Conservation (phyloP, 805 yeast genomes). For the Schwanniomyces sp. region DNA sequence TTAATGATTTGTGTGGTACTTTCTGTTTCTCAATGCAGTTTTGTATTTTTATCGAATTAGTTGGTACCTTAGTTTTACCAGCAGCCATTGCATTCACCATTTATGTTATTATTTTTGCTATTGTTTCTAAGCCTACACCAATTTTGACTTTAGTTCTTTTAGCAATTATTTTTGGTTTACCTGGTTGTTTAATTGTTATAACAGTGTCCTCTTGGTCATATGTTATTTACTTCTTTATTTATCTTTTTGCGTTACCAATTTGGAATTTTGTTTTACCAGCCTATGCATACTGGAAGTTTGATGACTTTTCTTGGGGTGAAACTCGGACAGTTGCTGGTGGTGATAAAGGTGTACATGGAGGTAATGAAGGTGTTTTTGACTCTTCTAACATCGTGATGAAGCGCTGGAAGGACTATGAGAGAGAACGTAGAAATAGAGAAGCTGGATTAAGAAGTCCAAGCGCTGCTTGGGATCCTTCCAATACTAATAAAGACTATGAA, state of each 20-base stretch:
- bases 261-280: slow-evolving; percentile 90
- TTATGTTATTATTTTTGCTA: slow-evolving; percentile 72
- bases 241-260: slow-evolving; percentile 79
- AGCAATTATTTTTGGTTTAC: slow-evolving; percentile 79
- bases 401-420: slow-evolving; percentile 92
- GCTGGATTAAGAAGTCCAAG: slow-evolving; percentile 31
- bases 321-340: slow-evolving; percentile 79
- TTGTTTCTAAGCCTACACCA: slow-evolving; percentile 75
- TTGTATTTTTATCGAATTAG: slow-evolving; percentile 75
- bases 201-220: slow-evolving; percentile 77
- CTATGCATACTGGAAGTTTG: slow-evolving; percentile 93
- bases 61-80: slow-evolving; percentile 87
- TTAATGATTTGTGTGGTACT: slow-evolving; percentile 88
- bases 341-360: slow-evolving; percentile 66
- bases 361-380: slow-evolving; percentile 79
- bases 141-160: slow-evolving; percentile 71
- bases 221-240: slow-evolving; percentile 75
- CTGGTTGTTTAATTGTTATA: slow-evolving; percentile 76
- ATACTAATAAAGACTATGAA: slow-evolving; percentile 23
- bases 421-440: slow-evolving; percentile 51
- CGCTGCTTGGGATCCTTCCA: slow-evolving; percentile 48
- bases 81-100: slow-evolving; percentile 82
- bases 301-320: slow-evolving; percentile 96
- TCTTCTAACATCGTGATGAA: slow-evolving; percentile 88
- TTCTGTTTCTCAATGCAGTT: slow-evolving; percentile 96